These are phyloP conservation scores for Eimeria praecox DNA, from an alignment of 169 alveolate genomes.

Conservation along the genomic window DNA sequence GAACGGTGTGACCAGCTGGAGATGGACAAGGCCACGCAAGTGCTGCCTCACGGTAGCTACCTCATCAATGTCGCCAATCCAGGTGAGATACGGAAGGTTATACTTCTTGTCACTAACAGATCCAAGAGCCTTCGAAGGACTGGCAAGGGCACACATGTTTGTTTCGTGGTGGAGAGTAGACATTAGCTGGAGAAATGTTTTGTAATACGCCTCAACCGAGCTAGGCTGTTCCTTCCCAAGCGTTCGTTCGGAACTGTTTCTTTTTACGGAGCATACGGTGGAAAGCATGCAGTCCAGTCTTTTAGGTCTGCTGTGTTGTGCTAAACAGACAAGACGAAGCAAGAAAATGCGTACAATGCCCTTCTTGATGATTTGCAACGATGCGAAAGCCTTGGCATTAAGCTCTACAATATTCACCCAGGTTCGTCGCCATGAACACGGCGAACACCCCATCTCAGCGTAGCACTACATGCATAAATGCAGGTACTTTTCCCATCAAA, in stretches of 20 bases:
- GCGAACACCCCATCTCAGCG: too few relatives aligned
- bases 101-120: too few relatives aligned
- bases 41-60: slow-evolving; percentile 94
- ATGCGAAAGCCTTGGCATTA: slow-evolving; percentile 92
- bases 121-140: too few relatives aligned
- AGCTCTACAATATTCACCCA: slow-evolving; percentile 93
- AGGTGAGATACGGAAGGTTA: slow-evolving; percentile 84
- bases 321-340: slow-evolving; percentile 86
- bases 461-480: too few relatives aligned
- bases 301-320: not conserved
- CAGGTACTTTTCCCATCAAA: too few relatives aligned
- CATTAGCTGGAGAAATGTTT: too few relatives aligned
- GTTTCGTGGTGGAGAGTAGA: too few relatives aligned
- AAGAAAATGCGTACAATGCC: slow-evolving; percentile 89
- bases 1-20: slow-evolving; percentile 84
- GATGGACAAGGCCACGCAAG: slow-evolving; percentile 85
- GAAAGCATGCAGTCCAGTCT: not conserved
- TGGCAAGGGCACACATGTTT: too few relatives aligned
- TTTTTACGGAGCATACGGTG: not conserved
- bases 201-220: not conserved
- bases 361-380: slow-evolving; percentile 93
- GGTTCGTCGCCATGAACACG: slow-evolving; percentile 83
- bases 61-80: slow-evolving; percentile 94
- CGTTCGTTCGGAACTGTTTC: not conserved
- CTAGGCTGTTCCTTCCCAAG: not conserved